Conservation (phyloP, 2,329 filamentous ascomycete genomes). For the Fusarium sp. region DNA sequence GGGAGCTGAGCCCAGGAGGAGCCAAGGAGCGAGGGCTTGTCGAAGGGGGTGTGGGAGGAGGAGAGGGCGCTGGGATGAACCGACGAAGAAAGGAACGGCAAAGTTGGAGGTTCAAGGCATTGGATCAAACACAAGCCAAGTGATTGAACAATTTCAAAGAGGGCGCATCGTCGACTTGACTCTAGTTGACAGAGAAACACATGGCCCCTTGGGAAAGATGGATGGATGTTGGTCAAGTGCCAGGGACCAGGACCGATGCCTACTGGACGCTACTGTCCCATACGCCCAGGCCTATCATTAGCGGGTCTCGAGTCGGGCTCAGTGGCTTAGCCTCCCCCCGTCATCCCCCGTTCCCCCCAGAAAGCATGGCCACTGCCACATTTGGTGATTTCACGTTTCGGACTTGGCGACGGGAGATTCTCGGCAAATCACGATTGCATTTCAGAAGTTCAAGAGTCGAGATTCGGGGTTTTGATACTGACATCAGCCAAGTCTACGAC, state of each 20-base stretch:
- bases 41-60: constrained; percentile 30
- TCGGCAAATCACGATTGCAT: constrained; percentile 42
- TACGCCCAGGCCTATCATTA: not conserved
- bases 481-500: constrained; percentile 7
- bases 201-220: constrained; percentile 47
- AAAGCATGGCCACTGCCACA: constrained; percentile 37
- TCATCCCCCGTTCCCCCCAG: constrained; percentile 19
- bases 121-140: constrained; percentile 40
- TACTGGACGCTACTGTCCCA: no score
- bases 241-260: constrained; percentile 27
- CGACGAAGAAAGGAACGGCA: constrained; percentile 40
- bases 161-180: constrained; percentile 45
- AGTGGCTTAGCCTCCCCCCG: constrained; percentile 44
- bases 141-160: constrained; percentile 39
- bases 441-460: not conserved
- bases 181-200: constrained; percentile 46
- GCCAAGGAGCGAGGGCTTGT: constrained; percentile 38
- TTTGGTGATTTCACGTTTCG: constrained; percentile 40
- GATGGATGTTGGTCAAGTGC: constrained; percentile 33
- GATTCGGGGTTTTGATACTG: not conserved
- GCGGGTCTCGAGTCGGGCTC: constrained; percentile 20
- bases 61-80: constrained; percentile 12
- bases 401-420: constrained; percentile 37
- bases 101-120: constrained; percentile 46
- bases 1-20: constrained; percentile 29